A percentile compares a stretch with the other conserved stretches of the same genome.
Evolutionary conservation across 139 green algal species (phyloP).

Genomic region (Tetraselmis striata): DNA sequence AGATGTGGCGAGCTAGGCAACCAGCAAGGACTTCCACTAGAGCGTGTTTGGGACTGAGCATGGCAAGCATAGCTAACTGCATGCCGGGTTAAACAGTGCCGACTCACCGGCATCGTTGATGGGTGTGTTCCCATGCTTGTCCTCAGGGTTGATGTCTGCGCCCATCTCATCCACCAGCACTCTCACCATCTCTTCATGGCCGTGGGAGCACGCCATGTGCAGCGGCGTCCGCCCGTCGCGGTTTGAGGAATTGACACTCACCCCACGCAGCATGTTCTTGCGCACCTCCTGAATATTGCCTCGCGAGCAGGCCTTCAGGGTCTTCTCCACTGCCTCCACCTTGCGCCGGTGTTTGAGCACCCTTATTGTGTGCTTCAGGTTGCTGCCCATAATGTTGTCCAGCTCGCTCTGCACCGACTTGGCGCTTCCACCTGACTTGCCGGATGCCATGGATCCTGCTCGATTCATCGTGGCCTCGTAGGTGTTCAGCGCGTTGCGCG

Average conservation of each 20-base stretch:
- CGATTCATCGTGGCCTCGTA: neutral
- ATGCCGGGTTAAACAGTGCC: no score
- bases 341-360: conserved; percentile 13
- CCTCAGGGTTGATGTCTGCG: neutral
- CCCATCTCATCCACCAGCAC: conserved; percentile 2
- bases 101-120: neutral
- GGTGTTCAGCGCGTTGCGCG: neutral
- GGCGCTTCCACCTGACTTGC: neutral
- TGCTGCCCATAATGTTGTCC: conserved; percentile 12
- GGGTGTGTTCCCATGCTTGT: neutral
- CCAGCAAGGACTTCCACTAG: no score
- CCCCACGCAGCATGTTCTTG: conserved; percentile 14
- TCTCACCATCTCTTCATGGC: conserved; percentile 9
- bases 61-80: no score
- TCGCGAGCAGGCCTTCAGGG: conserved; percentile 13
- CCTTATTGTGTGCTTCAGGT: conserved; percentile 19
- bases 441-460: neutral
- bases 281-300: conserved; percentile 14
- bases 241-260: conserved; percentile 31
- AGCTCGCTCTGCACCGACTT: conserved; percentile 10
- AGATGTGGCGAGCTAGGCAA: no score
- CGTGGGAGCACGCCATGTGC: conserved; percentile 35
- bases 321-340: conserved; percentile 15
- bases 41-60: no score
- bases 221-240: conserved; percentile 36